Conservation (phyloP, 148 eudicot species). For the Silene uniflora region DNA sequence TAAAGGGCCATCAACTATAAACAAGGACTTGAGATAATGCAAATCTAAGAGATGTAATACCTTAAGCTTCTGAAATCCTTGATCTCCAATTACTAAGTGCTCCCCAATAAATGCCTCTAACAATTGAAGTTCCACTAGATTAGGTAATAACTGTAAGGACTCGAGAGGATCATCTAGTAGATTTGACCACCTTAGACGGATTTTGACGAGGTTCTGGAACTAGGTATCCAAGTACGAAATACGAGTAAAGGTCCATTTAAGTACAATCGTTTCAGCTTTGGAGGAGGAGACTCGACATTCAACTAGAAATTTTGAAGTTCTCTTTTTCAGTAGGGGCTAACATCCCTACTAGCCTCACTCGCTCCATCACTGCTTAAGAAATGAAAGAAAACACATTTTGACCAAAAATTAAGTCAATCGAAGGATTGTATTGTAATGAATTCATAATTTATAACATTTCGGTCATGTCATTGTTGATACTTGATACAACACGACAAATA, state of each 20-base stretch:
- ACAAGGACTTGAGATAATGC: slow-evolving; percentile 3
- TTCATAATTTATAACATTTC: too few species aligned
- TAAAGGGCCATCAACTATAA: slow-evolving; percentile 7
- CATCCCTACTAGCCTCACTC: too few species aligned
- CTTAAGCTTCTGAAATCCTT: slow-evolving; percentile 14
- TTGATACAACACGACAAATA: too few species aligned
- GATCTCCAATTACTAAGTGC: neutral
- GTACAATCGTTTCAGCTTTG: slow-evolving; percentile 11
- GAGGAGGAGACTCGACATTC: neutral
- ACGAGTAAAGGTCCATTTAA: slow-evolving; percentile 5
- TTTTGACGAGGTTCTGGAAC: slow-evolving; percentile 3
- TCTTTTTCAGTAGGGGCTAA: too few species aligned
- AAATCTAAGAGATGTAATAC: slow-evolving; percentile 14
- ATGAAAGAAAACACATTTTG: too few species aligned
- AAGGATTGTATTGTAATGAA: too few species aligned
- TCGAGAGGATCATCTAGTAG: neutral
- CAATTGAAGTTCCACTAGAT: slow-evolving; percentile 19
- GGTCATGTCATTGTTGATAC: too few species aligned
- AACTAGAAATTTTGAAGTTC: too few species aligned
- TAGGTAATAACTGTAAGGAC: neutral
- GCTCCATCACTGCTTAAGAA: too few species aligned
- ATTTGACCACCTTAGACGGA: slow-evolving; percentile 23
- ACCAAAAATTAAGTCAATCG: too few species aligned
- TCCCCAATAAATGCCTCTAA: slow-evolving; percentile 9
- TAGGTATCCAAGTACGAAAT: slow-evolving; percentile 9